Conservation (phyloP, 192 early-diverging fungal species). For the Backusella circina region DNA sequence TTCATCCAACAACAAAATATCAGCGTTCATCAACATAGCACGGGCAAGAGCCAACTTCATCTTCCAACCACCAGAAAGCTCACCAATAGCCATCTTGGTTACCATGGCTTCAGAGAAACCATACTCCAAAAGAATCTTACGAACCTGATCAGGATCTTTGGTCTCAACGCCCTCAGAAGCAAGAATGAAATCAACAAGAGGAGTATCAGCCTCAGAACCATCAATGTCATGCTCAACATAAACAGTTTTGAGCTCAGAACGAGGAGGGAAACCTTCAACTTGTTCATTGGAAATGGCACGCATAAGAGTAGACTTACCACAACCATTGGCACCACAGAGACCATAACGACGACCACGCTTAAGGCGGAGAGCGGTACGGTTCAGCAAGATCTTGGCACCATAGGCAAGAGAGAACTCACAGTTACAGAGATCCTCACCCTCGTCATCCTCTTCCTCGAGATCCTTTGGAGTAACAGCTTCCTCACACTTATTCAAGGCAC, state of each 20-base stretch:
- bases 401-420: slow-evolving; percentile 84
- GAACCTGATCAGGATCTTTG: slow-evolving; percentile 47
- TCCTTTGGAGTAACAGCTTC: slow-evolving; percentile 40
- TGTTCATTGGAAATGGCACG: slow-evolving; percentile 81
- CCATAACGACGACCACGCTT: slow-evolving; percentile 80
- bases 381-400: slow-evolving; percentile 79
- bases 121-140: slow-evolving; percentile 52
- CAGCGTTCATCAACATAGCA: slow-evolving; percentile 82
- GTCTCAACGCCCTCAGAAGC: slow-evolving; percentile 54
- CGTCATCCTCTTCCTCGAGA: slow-evolving; percentile 45
- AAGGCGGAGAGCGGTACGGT: slow-evolving; percentile 60
- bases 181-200: slow-evolving; percentile 65
- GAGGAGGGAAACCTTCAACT: slow-evolving; percentile 78
- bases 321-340: slow-evolving; percentile 80
- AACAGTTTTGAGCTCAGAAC: slow-evolving; percentile 69
- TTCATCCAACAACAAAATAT: slow-evolving; percentile 83
- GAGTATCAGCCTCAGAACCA: slow-evolving; percentile 67
- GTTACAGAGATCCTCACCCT: slow-evolving; percentile 60
- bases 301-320: slow-evolving; percentile 86
- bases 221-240: slow-evolving; percentile 80
- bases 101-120: slow-evolving; percentile 67
- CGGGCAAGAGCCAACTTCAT: slow-evolving; percentile 87
- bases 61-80: slow-evolving; percentile 85
- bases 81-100: slow-evolving; percentile 62
- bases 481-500: slow-evolving; percentile 43